Conservation (phyloP, 2,329 filamentous ascomycete genomes). For the Aschersonia sp. region DNA sequence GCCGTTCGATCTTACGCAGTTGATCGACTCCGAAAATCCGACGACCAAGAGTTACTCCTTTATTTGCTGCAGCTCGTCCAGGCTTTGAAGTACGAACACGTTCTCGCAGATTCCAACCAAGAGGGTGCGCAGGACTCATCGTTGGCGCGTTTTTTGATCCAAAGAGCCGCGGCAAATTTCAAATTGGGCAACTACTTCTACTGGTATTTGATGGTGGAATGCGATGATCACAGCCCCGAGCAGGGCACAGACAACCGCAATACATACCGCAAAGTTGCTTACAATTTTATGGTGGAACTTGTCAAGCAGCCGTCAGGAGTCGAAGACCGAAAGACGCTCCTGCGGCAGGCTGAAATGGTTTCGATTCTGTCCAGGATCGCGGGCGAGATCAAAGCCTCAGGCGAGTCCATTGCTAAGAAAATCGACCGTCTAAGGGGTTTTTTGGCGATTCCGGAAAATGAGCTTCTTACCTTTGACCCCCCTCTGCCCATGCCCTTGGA, state of each 20-base stretch:
- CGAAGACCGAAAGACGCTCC: constrained; percentile 60
- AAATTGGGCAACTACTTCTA: constrained; percentile 89
- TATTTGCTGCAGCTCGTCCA: constrained; percentile 93
- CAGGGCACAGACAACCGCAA: constrained; percentile 64
- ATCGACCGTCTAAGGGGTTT: constrained; percentile 74
- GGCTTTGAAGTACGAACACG: constrained; percentile 84
- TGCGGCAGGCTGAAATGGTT: constrained; percentile 81
- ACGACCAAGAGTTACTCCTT: constrained; percentile 79
- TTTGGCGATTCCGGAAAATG: constrained; percentile 79
- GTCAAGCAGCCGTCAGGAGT: constrained; percentile 56
- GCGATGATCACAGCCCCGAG: constrained; percentile 68
- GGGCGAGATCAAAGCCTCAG: constrained; percentile 70
- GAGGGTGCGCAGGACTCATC: constrained; percentile 64
- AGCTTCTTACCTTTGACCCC: constrained; percentile 68
- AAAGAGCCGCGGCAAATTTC: constrained; percentile 76
- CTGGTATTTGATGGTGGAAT: constrained; percentile 98
- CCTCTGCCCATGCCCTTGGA: constrained; percentile 82
- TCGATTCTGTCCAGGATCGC: constrained; percentile 79
- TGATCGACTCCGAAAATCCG: constrained; percentile 77
- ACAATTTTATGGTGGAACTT: constrained; percentile 87
- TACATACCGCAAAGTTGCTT: constrained; percentile 85
- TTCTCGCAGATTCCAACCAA: constrained; percentile 39
- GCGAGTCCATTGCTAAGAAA: constrained; percentile 66
- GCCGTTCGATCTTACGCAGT: constrained; percentile 88
- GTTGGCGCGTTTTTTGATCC: constrained; percentile 76